A percentile compares a stretch with the other conserved stretches of the same genome.
phyloP scores from a whole-genome alignment of 352 stramenopile genomes.

The Pythium rhizo-oryzae region DNA sequence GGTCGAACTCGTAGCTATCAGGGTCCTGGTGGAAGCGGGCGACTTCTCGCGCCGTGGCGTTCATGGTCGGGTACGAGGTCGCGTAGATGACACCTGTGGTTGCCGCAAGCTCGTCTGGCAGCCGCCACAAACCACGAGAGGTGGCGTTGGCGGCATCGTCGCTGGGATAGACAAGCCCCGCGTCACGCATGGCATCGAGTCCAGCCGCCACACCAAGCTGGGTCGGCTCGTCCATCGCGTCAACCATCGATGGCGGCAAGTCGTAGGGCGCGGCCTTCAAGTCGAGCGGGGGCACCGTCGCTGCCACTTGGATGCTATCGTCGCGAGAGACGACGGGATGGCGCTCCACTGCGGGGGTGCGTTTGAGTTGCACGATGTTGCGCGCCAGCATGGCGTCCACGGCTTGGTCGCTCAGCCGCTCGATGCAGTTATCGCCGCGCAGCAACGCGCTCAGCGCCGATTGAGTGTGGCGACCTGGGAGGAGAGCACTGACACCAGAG shows the following conservation, averaged over 20 bases:
- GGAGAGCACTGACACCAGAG: constrained; percentile 89
- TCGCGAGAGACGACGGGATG: constrained; percentile 43
- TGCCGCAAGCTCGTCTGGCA: constrained; percentile 87
- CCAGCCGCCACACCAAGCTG: constrained; percentile 94
- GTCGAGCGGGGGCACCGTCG: constrained; percentile 78
- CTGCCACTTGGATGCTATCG: constrained; percentile 91
- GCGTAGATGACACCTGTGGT: constrained; percentile 95
- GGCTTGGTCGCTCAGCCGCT: constrained; percentile 57
- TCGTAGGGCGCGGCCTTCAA: constrained; percentile 69
- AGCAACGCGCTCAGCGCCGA: constrained; percentile 88
- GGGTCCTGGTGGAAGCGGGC: constrained; percentile 62
- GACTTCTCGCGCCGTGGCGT: constrained; percentile 92
- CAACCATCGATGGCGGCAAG: constrained; percentile 84
- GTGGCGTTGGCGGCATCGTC: constrained; percentile 16
- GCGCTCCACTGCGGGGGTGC: constrained; percentile 43
- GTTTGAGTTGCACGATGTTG: constrained; percentile 91
- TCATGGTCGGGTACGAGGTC: constrained; percentile 95
- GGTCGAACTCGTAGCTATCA: constrained; percentile 92
- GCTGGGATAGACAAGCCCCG: constrained; percentile 69
- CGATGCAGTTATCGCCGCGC: constrained; percentile 91
- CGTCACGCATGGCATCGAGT: constrained; percentile 93
- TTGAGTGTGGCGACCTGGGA: constrained; percentile 69
- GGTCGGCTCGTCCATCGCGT: constrained; percentile 95
- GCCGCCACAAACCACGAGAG: constrained; percentile 71
- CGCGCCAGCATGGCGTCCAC: constrained; percentile 91